Percentiles rank a stretch among this genome's conserved stretches.
Conservation (phyloP, 352 stramenopile species). For the Globisporangium uncinulatum region DNA sequence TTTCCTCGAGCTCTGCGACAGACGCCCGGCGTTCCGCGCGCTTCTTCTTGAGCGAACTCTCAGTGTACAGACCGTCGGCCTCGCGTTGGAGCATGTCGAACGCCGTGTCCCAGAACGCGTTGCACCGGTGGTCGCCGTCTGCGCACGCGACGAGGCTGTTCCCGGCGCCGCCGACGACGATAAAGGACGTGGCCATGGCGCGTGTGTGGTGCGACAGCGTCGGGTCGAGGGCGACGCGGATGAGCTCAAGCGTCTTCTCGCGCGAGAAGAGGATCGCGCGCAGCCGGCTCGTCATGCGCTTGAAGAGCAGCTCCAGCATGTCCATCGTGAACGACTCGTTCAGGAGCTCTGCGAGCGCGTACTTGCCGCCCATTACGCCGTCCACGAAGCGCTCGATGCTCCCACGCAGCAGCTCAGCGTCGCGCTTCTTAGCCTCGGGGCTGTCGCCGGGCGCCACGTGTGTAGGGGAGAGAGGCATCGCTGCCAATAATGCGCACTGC, state of each 20-base stretch:
- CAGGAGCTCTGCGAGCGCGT: constrained; percentile 54
- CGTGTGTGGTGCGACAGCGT: constrained; percentile 55
- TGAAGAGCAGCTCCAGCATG: constrained; percentile 83
- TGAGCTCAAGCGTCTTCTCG: constrained; percentile 68
- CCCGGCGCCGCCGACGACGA: constrained; percentile 58
- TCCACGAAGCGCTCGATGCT: constrained; percentile 85
- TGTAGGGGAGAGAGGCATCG: constrained; percentile 26
- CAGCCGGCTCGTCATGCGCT: constrained; percentile 78
- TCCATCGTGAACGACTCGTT: constrained; percentile 82
- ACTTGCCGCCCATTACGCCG: constrained; percentile 62
- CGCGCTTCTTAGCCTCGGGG: constrained; percentile 40
- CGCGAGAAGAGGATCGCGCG: constrained; percentile 67
- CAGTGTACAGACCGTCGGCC: constrained; percentile 35
- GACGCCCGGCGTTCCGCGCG: constrained; percentile 39
- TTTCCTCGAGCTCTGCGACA: constrained; percentile 60
- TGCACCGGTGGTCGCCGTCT: constrained; percentile 45
- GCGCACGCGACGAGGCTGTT: constrained; percentile 50
- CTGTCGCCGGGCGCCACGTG: constrained; percentile 15
- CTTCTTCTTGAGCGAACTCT: constrained; percentile 28
- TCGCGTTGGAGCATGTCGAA: constrained; percentile 64
- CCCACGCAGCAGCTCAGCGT: constrained; percentile 46
- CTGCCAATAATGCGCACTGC: not conserved
- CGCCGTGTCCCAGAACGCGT: constrained; percentile 60
- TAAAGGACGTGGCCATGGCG: constrained; percentile 66
- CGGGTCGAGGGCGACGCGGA: constrained; percentile 55